Percentiles rank a stretch among this genome's conserved stretches.
Conservation (phyloP, 2,329 filamentous ascomycete genomes). For the Diaporthe nobilis region DNA sequence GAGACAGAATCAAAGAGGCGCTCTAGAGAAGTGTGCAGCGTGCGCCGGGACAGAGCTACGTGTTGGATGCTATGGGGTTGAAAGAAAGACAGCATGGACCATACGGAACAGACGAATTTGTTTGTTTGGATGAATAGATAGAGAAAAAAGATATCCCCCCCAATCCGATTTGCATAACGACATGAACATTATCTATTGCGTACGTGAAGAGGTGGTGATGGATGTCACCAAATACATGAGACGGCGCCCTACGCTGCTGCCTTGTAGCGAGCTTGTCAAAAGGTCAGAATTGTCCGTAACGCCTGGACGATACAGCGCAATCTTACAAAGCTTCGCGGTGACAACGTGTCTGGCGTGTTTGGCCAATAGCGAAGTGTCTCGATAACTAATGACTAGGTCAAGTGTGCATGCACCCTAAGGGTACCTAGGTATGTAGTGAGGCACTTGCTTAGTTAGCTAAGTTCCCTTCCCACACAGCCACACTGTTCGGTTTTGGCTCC, state of each 20-base stretch:
- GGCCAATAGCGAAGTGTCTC: background rate
- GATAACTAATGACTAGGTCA: background rate
- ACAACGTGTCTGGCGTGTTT: too few species aligned
- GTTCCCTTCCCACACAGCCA: background rate
- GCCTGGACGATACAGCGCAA: too few species aligned
- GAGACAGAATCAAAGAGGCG: background rate
- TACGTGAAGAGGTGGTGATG: background rate
- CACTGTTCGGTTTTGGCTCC: too few species aligned
- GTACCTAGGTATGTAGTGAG: background rate
- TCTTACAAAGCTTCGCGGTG: too few species aligned
- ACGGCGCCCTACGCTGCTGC: too few species aligned
- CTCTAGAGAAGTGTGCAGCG: background rate
- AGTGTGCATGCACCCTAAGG: too few species aligned
- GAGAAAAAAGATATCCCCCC: conserved; percentile 41
- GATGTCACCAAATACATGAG: too few species aligned
- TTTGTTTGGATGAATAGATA: conserved; percentile 24
- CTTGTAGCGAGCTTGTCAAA: too few species aligned
- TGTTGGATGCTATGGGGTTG: background rate
- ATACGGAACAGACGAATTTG: conserved; percentile 2
- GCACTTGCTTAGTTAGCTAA: background rate
- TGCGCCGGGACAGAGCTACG: background rate
- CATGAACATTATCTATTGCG: background rate
- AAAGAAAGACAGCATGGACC: background rate
- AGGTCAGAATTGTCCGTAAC: too few species aligned
- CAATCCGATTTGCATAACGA: conserved; percentile 24